Conservation (phyloP, 768 basidiomycete species). For the Calocybe cyanea region DNA sequence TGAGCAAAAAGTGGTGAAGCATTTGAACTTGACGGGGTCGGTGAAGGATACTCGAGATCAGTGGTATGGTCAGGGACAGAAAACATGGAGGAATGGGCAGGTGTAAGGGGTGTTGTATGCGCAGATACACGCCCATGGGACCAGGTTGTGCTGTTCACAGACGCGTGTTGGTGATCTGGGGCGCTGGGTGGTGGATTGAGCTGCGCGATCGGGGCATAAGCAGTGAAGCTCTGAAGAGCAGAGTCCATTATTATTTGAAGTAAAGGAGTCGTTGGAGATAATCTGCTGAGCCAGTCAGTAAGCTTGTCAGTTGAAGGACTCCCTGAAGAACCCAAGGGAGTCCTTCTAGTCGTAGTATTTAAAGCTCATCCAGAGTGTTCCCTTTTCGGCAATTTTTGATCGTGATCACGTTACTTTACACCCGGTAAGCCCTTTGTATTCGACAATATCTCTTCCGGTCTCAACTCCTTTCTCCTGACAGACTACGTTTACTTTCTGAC, state of each 20-base stretch:
- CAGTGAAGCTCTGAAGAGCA: constrained; percentile 10
- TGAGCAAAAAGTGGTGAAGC: constrained; percentile 25
- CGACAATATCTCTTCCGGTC: no score
- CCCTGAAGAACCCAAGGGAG: no score
- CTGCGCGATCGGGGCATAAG: constrained; percentile 10
- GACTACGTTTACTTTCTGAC: no score
- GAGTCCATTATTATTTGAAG: constrained; percentile 9
- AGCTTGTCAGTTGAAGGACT: no score
- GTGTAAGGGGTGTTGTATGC: constrained; percentile 9
- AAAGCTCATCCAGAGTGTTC: no score
- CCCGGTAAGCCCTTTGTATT: no score
- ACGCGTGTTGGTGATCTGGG: constrained; percentile 18
- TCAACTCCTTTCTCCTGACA: no score
- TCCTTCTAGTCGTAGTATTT: no score
- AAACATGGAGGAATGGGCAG: constrained; percentile 15
- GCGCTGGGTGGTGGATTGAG: constrained; percentile 4
- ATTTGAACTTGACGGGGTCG: constrained; percentile 30
- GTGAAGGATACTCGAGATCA: constrained; percentile 35
- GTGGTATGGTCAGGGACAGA: constrained; percentile 21
- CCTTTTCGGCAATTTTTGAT: no score
- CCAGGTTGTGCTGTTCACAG: constrained; percentile 19
- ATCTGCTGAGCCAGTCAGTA: no score
- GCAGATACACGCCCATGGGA: constrained; percentile 11
- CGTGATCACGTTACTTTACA: no score
- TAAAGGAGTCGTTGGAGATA: no score